phyloP scores from a whole-genome alignment of 2,329 filamentous ascomycete species.

The Fusarium newnesense region DNA sequence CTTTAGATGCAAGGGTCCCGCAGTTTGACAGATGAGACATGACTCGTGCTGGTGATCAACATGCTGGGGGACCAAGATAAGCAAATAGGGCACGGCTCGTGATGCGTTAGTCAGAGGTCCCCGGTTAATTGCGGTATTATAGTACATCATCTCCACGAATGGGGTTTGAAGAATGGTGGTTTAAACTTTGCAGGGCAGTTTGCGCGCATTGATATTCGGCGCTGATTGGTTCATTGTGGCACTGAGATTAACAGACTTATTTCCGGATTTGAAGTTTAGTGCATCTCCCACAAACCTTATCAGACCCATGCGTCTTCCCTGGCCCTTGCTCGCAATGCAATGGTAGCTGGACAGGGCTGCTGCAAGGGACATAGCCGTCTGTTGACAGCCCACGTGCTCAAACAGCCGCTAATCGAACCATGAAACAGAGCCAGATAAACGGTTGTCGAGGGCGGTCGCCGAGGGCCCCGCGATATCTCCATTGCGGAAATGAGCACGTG shows the following conservation, averaged over 20 bases:
- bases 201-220: accelerated
- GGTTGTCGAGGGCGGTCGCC: no score
- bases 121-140: no score
- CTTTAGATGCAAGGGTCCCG: not conserved
- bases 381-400: not conserved
- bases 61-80: not conserved
- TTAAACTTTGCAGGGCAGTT: not conserved
- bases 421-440: no score
- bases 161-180: accelerated
- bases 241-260: not conserved
- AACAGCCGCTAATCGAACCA: not conserved
- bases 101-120: not conserved
- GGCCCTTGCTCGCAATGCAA: accelerated
- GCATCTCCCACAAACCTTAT: not conserved
- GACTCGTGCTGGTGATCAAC: not conserved
- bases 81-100: not conserved
- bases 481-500: not conserved
- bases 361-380: accelerated
- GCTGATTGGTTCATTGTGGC: not conserved
- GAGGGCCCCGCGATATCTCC: accelerated
- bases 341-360: not conserved
- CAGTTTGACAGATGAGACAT: not conserved
- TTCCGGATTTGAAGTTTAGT: not conserved
- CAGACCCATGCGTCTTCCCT: not conserved
- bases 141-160: not conserved